Percentiles rank a stretch among this genome's conserved stretches.
These are phyloP conservation scores for Chlamydomonas schloesseri DNA, from an alignment of 139 green algal species.

Conservation along the genomic window DNA sequence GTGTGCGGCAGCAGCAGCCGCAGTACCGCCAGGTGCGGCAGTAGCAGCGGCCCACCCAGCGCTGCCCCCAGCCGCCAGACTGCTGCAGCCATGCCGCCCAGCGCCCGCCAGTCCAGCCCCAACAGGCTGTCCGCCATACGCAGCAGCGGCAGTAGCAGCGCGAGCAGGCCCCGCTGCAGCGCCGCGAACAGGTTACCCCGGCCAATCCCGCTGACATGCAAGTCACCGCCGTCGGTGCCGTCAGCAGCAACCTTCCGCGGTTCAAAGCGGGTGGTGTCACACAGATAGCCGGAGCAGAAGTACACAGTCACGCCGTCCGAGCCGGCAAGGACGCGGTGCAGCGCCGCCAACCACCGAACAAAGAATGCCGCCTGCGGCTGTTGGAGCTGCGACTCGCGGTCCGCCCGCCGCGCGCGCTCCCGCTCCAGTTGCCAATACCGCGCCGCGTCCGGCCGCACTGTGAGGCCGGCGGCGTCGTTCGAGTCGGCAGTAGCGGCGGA, in stretches of 20 bases:
- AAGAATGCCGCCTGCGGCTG: too few species aligned
- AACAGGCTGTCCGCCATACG: neutral
- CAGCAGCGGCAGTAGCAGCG: neutral
- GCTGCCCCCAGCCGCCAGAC: neutral
- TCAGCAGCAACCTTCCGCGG: neutral
- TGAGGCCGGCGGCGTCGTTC: neutral
- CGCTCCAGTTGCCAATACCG: too few species aligned
- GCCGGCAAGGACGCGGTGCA: neutral
- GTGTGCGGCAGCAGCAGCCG: neutral
- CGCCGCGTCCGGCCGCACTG: too few species aligned
- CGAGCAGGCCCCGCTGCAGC: too few species aligned
- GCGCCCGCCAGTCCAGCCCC: neutral
- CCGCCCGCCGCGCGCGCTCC: too few species aligned
- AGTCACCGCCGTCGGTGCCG: neutral
- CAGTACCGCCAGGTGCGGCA: constrained; percentile 7
- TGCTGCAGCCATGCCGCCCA: neutral
- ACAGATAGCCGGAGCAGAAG: neutral
- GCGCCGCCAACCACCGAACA: too few species aligned
- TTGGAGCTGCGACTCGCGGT: too few species aligned
- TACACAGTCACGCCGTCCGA: neutral
- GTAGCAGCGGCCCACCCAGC: constrained; percentile 4
- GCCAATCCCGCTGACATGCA: neutral
- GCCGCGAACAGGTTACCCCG: neutral
- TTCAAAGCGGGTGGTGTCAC: neutral
- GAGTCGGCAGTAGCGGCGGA: neutral